Conservation (phyloP, 768 basidiomycete genomes). For the Amanita rubescens region DNA sequence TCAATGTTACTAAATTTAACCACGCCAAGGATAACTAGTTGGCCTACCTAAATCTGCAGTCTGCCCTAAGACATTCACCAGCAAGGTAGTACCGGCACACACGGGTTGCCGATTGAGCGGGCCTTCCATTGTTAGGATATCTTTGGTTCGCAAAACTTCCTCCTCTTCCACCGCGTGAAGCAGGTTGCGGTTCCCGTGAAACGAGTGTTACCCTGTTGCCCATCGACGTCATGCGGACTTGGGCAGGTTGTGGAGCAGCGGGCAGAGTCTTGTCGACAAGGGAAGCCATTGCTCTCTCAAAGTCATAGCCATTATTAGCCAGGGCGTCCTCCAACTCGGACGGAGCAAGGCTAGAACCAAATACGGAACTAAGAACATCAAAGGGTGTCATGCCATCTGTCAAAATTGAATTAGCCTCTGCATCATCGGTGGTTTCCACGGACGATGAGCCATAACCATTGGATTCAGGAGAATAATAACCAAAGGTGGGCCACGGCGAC, state of each 20-base stretch:
- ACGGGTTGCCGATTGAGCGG: conserved; percentile 55
- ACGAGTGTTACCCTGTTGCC: conserved; percentile 65
- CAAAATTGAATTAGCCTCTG: conserved; percentile 50
- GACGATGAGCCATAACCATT: conserved; percentile 15
- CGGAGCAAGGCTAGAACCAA: conserved; percentile 83
- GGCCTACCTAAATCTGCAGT: conserved; percentile 95
- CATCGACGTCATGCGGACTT: conserved; percentile 50
- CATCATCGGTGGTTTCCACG: conserved; percentile 18
- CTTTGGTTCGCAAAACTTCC: conserved; percentile 29
- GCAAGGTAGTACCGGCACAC: conserved; percentile 97
- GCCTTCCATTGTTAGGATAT: conserved; percentile 46
- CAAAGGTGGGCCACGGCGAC: conserved; percentile 19
- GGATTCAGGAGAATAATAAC: conserved; percentile 12
- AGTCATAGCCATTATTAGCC: conserved; percentile 82
- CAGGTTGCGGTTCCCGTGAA: conserved; percentile 39
- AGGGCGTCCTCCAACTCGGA: conserved; percentile 93
- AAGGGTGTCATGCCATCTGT: conserved; percentile 96
- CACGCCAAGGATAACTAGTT: background rate
- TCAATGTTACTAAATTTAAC: conserved; percentile 8
- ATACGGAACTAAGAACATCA: conserved; percentile 91
- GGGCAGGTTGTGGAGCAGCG: conserved; percentile 34
- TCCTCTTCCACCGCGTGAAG: conserved; percentile 35
- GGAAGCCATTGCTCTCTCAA: conserved; percentile 93
- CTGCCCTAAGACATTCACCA: conserved; percentile 91
- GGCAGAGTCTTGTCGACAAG: conserved; percentile 71